Evolutionary conservation across 169 alveolate species (phyloP).

Genomic region (Cryptosporidium xiaoi): DNA sequence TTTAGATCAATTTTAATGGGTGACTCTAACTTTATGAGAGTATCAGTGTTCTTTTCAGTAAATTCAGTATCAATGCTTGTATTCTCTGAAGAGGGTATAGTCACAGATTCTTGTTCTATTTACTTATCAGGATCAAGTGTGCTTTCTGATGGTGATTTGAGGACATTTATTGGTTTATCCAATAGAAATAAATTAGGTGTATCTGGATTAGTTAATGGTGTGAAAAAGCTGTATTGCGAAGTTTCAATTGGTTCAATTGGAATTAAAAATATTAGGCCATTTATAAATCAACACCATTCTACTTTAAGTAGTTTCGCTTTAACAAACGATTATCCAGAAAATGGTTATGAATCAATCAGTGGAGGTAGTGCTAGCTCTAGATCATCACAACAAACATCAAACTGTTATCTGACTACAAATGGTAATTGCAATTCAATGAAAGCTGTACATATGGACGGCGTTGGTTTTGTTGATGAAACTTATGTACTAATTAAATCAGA

Average conservation of each 20-base stretch:
- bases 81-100: slow-evolving; percentile 19
- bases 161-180: slow-evolving; percentile 18
- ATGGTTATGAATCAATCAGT: slow-evolving; percentile 43
- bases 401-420: slow-evolving; percentile 43
- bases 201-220: slow-evolving; percentile 11
- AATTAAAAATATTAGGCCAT: slow-evolving; percentile 26
- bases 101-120: slow-evolving; percentile 16
- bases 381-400: slow-evolving; percentile 48
- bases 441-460: slow-evolving; percentile 34
- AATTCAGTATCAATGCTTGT: slow-evolving; percentile 22
- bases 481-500: slow-evolving; percentile 16
- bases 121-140: slow-evolving; percentile 36
- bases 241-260: neutral
- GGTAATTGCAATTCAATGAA: slow-evolving; percentile 45
- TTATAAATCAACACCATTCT: neutral
- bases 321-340: slow-evolving; percentile 42
- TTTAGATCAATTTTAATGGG: slow-evolving; percentile 61
- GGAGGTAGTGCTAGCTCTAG: slow-evolving; percentile 60
- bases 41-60: slow-evolving; percentile 19
- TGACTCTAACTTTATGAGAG: slow-evolving; percentile 23
- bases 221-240: neutral
- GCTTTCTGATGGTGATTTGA: slow-evolving; percentile 2
- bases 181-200: slow-evolving; percentile 37
- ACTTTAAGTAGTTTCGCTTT: neutral
- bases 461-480: slow-evolving; percentile 36